Conservation (phyloP, 331 rosid species). For the Quercus lobata region DNA sequence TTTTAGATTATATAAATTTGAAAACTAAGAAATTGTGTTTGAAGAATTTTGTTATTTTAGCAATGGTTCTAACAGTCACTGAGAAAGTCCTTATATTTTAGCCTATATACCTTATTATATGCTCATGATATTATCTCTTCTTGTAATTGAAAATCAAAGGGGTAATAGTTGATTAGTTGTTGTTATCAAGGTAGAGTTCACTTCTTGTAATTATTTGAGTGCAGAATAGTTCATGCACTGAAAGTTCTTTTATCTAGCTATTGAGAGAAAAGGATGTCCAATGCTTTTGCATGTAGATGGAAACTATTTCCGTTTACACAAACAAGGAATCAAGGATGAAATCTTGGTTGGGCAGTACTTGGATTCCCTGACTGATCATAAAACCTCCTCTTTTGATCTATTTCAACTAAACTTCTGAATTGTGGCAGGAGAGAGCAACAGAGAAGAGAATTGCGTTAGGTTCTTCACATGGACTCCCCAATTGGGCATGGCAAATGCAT, state of each 20-base stretch:
- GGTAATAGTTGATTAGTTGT: too few species aligned
- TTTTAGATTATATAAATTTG: not conserved
- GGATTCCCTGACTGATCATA: not conserved
- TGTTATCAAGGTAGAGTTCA: too few species aligned
- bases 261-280: too few species aligned
- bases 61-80: not conserved
- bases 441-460: slow-evolving; percentile 56
- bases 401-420: slow-evolving; percentile 8
- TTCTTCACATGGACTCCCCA: slow-evolving; percentile 62
- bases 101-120: not conserved
- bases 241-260: not conserved
- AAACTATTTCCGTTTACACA: too few species aligned
- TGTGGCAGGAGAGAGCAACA: slow-evolving; percentile 70
- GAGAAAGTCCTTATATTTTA: not conserved
- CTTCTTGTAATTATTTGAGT: too few species aligned
- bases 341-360: not conserved
- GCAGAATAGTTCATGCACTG: not conserved
- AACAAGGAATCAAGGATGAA: not conserved
- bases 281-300: too few species aligned
- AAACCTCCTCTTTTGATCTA: not conserved
- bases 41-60: too few species aligned
- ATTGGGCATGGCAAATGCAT: slow-evolving; percentile 73
- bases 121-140: not conserved
- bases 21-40: too few species aligned
- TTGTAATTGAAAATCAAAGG: not conserved